Percentiles rank a stretch among this genome's conserved stretches.
phyloP scores from a whole-genome alignment of 148 eudicot species.

The Chenopodium berlandieri region DNA sequence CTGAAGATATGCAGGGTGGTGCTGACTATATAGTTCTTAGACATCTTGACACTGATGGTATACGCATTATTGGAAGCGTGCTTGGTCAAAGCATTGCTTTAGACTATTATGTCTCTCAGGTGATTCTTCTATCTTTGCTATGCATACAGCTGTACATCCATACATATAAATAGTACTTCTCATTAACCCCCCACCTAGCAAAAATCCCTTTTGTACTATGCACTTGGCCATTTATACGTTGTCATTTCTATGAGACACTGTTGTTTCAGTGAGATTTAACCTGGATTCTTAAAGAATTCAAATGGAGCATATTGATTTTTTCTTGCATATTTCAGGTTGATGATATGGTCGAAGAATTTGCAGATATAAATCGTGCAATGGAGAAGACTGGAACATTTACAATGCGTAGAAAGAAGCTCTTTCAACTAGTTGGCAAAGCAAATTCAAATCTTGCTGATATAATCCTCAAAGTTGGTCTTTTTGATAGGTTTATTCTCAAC shows the following conservation, averaged over 20 bases:
- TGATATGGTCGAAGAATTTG: conserved; percentile 85
- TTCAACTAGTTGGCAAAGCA: conserved; percentile 95
- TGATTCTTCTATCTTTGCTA: conserved; percentile 19
- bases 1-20: conserved; percentile 89
- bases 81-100: conserved; percentile 96
- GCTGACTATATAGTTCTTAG: conserved; percentile 77
- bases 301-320: not conserved
- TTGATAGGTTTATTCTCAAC: conserved; percentile 68
- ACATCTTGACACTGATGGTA: conserved; percentile 72
- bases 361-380: conserved; percentile 86
- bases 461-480: conserved; percentile 89
- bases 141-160: not conserved
- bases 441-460: conserved; percentile 93
- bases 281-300: not conserved
- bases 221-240: not conserved
- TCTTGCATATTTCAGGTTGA: conserved; percentile 59
- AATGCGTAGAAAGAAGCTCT: conserved; percentile 81
- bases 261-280: not conserved
- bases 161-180: too few relatives aligned
- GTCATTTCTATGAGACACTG: not conserved
- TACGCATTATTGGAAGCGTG: conserved; percentile 88
- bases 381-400: conserved; percentile 90
- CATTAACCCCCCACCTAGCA: not conserved
- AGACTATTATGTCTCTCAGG: conserved; percentile 94
- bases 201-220: not conserved